Evolutionary conservation across 1,284 basidiomycete genomes (phyloP).

Genomic region (Fomitopsis pinicola): DNA sequence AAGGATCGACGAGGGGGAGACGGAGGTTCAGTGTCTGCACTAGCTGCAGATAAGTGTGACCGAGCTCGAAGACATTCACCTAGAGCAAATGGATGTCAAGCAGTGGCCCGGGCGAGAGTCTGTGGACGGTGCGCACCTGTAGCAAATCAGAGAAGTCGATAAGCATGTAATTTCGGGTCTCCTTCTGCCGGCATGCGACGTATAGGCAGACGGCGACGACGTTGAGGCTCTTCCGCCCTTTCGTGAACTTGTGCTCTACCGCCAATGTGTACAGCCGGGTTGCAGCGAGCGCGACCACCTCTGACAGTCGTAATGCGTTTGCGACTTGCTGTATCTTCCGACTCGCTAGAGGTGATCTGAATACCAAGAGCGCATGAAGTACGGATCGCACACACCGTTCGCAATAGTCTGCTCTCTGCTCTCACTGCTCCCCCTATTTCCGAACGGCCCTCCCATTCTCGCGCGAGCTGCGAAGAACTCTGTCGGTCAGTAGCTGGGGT

Average conservation of each 20-base stretch:
- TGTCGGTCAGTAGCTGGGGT: constrained; percentile 1
- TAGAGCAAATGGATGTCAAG: constrained; percentile 24
- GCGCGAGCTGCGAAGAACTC: constrained; percentile 56
- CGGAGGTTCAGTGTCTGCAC: constrained; percentile 87
- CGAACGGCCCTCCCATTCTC: constrained; percentile 74
- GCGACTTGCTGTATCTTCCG: constrained; percentile 83
- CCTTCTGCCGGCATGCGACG: constrained; percentile 88
- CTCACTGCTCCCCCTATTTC: constrained; percentile 70
- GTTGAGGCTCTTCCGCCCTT: constrained; percentile 89
- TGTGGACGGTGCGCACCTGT: constrained; percentile 48
- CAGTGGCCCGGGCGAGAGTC: too few species aligned
- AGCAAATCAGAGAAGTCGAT: constrained; percentile 96
- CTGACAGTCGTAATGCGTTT: constrained; percentile 72
- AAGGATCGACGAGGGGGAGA: constrained; percentile 91
- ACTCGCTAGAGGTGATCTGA: constrained; percentile 49
- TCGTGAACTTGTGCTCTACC: constrained; percentile 91
- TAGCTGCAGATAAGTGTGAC: constrained; percentile 93
- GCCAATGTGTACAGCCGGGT: constrained; percentile 91
- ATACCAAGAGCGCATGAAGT: background rate
- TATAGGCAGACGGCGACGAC: constrained; percentile 96
- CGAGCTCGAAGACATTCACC: constrained; percentile 98
- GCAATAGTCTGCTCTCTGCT: constrained; percentile 87
- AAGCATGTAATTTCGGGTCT: constrained; percentile 92
- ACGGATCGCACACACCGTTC: constrained; percentile 56
- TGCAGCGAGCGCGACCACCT: constrained; percentile 78